phyloP scores from a whole-genome alignment of 352 stramenopile genomes.

The Phytophthora tubulina region DNA sequence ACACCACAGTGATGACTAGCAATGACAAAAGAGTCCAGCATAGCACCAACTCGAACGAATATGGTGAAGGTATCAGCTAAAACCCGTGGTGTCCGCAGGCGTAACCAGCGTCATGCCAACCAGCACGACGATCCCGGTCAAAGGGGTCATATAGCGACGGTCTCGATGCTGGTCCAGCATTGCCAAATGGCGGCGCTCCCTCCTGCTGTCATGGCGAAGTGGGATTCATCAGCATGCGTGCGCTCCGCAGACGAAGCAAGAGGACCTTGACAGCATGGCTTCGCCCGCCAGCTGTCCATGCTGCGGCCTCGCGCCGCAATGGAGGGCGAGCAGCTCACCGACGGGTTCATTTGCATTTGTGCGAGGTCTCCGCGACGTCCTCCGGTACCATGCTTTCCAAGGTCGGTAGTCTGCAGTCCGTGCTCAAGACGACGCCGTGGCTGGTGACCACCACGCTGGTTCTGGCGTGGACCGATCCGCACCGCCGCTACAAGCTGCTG shows the following conservation, averaged over 20 bases:
- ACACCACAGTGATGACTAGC: neutral
- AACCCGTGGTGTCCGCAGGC: neutral
- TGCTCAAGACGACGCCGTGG: slow-evolving; percentile 21
- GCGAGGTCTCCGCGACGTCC: slow-evolving; percentile 14
- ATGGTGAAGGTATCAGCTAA: slow-evolving; percentile 1
- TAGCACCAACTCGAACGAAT: neutral
- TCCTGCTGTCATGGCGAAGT: slow-evolving; percentile 16
- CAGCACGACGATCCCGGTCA: neutral
- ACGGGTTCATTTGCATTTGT: slow-evolving; percentile 30
- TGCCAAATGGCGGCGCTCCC: neutral
- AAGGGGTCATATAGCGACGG: slow-evolving; percentile 7
- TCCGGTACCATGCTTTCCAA: slow-evolving; percentile 25
- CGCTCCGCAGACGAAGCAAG: slow-evolving; percentile 35
- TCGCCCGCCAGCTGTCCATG: slow-evolving; percentile 28
- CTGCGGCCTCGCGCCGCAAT: slow-evolving; percentile 7
- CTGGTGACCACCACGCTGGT: slow-evolving; percentile 20
- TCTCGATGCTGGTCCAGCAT: neutral
- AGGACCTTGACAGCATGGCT: slow-evolving; percentile 32
- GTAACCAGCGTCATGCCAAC: neutral
- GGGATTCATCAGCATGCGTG: slow-evolving; percentile 35
- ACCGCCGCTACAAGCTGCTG: slow-evolving; percentile 27
- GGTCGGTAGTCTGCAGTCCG: slow-evolving; percentile 16
- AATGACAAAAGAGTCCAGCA: neutral
- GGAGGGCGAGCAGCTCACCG: slow-evolving; percentile 3
- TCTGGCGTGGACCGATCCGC: slow-evolving; percentile 25